Base-by-base conservation (phyloP, 2,329 filamentous ascomycete species). In the Lizonia empirigonia region DNA sequence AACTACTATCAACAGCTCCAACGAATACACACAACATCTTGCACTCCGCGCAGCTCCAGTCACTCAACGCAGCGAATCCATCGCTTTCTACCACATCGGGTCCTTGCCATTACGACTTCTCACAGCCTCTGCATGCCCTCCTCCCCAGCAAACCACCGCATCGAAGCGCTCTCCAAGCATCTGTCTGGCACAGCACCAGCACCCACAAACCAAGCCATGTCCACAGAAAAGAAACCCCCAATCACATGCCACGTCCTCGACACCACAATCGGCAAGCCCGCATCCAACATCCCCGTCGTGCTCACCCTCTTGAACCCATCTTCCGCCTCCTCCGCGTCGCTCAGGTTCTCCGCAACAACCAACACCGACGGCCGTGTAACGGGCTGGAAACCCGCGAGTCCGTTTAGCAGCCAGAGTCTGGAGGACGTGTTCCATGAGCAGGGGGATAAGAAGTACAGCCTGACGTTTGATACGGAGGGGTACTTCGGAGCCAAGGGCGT, bases 211-310 rank as follows among this genome's bases (percentile, higher is more conserved):
- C 44, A 51, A 45, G 56, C 45, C 16, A 69, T 60, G 56, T 42
- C 63, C 1, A 55, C 63, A 18, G 55, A 60, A 8, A 47, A 44
- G 36, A 69, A 67, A 52, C 79, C 71, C 60, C 84, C 84, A 68
- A 93, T 94, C 67, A 93, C 90, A 72, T 93, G 89, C 79, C 90
- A 94, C 79, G 84, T 92, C 73, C 89, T 94, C 71, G 89, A 94
- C 79, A 93, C 89, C 9, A 83, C 85, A n/a, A 77, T 82, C 55
- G 90, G 90, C 67, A 81, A 81, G 50, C 90, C 90, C 18, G 90
- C 84, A 13, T 74, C 80, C 49, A 78, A 79, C 56, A 83, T 94
- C 64, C 80, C 80, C 58, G 88, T 92, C 50, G 84, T 82, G 46
- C 83, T 91, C 18, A 75, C 85, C 39, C 70, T 79, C n/a, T 41